phyloP scores from a whole-genome alignment of 805 yeast species.

The Ogataea trehaloabstinens region DNA sequence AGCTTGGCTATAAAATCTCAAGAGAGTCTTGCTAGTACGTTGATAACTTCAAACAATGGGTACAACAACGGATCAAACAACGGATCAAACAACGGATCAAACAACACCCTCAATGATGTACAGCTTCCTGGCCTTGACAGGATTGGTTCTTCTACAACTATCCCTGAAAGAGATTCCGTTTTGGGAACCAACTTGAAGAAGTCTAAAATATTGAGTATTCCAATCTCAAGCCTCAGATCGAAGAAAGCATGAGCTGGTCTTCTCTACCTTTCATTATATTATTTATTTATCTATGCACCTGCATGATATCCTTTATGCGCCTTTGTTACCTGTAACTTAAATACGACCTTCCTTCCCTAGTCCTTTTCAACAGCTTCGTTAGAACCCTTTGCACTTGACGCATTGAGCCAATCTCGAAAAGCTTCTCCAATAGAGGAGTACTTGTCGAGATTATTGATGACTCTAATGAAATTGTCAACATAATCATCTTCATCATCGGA shows the following conservation, averaged over 20 bases:
- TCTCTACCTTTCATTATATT: background rate
- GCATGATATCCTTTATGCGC: background rate
- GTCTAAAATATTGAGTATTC: constrained; percentile 31
- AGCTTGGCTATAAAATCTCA: constrained; percentile 25
- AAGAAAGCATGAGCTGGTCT: constrained; percentile 10
- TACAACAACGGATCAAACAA: background rate
- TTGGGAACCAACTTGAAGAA: constrained; percentile 6
- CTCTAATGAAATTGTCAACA: constrained; percentile 33
- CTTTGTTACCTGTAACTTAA: too few species aligned
- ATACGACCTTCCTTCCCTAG: too few species aligned
- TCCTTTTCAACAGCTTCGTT: too few species aligned
- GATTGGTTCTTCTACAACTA: background rate
- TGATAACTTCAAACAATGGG: background rate
- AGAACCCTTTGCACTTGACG: constrained; percentile 14
- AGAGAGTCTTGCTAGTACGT: constrained; percentile 16
- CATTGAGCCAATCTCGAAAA: constrained; percentile 34
- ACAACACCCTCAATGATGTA: background rate
- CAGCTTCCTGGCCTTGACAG: background rate
- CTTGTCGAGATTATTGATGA: constrained; percentile 34
- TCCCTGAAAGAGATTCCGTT: constrained; percentile 3
- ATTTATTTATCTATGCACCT: background rate
- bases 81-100: background rate
- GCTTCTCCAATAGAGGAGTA: constrained; percentile 35
- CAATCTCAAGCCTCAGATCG: constrained; percentile 29
- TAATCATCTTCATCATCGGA: constrained; percentile 22